Evolutionary conservation across 2,329 filamentous ascomycete species (phyloP).

Genomic region (Neonectria hederae): DNA sequence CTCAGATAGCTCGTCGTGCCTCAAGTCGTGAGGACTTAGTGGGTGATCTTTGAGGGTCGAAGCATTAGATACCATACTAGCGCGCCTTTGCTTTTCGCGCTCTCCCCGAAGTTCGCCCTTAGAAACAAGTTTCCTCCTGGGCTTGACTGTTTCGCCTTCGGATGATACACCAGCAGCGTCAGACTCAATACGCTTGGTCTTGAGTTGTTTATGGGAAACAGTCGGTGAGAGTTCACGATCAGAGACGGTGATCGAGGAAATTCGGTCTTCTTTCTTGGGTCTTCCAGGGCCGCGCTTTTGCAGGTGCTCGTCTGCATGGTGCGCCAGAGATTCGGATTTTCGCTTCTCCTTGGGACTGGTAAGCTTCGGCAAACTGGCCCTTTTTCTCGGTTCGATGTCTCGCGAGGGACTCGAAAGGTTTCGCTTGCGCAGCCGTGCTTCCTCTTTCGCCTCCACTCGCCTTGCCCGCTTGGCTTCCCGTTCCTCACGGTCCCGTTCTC

Average conservation of each 20-base stretch:
- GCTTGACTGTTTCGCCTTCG: conserved; percentile 67
- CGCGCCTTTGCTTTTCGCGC: conserved; percentile 66
- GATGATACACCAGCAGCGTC: conserved; percentile 63
- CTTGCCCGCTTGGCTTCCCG: conserved; percentile 54
- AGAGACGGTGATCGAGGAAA: conserved; percentile 57
- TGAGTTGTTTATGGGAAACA: conserved; percentile 57
- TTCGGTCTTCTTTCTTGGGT: conserved; percentile 64
- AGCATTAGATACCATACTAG: conserved; percentile 65
- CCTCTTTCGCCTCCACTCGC: conserved; percentile 57
- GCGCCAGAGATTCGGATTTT: conserved; percentile 53
- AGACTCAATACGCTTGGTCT: conserved; percentile 63
- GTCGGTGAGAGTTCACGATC: conserved; percentile 65
- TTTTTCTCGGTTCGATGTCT: conserved; percentile 58
- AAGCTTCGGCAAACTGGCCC: conserved; percentile 47
- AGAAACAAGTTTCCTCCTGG: conserved; percentile 70
- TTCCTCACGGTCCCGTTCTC: conserved; percentile 53
- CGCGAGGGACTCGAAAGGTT: conserved; percentile 60
- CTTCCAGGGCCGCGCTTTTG: conserved; percentile 63
- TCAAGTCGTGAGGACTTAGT: conserved; percentile 61
- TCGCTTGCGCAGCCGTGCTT: conserved; percentile 55
- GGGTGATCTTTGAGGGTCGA: conserved; percentile 62
- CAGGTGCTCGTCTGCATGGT: conserved; percentile 58
- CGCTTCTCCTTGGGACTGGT: conserved; percentile 62
- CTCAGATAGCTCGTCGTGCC: conserved; percentile 59
- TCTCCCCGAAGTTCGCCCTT: conserved; percentile 70